These are phyloP conservation scores for Voacanga thouarsii DNA, from an alignment of 257 asterid species.

Conservation along the genomic window DNA sequence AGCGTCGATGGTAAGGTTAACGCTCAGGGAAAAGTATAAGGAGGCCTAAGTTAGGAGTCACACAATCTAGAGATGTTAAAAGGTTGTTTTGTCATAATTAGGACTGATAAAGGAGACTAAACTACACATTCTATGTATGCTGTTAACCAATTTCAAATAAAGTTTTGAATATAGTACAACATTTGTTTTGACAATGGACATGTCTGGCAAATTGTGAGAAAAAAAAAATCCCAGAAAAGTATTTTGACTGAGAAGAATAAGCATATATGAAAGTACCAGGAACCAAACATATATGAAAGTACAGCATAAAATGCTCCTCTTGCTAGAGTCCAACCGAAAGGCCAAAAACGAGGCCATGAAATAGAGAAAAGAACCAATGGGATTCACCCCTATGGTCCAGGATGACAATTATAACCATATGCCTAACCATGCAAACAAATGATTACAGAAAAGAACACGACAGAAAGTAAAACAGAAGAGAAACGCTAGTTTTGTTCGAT, in stretches of 20 bases:
- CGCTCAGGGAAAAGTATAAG: conserved; percentile 13
- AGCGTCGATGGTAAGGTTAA: conserved; percentile 12
- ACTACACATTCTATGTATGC: not conserved
- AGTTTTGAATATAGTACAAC: not conserved
- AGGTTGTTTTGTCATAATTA: not conserved
- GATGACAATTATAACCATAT: not conserved
- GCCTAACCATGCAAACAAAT: not conserved
- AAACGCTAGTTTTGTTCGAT: not conserved
- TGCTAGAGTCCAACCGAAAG: not conserved
- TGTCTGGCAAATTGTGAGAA: not conserved
- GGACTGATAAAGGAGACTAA: not conserved
- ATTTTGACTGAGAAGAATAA: not conserved
- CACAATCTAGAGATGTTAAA: not conserved
- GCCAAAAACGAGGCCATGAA: not conserved
- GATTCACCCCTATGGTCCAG: not conserved
- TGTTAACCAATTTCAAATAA: not conserved
- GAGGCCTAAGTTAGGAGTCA: not conserved
- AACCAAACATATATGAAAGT: not conserved
- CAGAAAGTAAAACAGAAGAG: not conserved
- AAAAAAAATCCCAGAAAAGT: not conserved
- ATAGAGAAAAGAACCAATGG: not conserved
- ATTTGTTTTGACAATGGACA: not conserved
- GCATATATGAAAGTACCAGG: not conserved
- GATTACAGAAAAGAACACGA: not conserved
- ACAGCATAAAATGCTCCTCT: not conserved